Evolutionary conservation across 306 rosid genomes (phyloP).

Genomic region (Vicia villosa): DNA sequence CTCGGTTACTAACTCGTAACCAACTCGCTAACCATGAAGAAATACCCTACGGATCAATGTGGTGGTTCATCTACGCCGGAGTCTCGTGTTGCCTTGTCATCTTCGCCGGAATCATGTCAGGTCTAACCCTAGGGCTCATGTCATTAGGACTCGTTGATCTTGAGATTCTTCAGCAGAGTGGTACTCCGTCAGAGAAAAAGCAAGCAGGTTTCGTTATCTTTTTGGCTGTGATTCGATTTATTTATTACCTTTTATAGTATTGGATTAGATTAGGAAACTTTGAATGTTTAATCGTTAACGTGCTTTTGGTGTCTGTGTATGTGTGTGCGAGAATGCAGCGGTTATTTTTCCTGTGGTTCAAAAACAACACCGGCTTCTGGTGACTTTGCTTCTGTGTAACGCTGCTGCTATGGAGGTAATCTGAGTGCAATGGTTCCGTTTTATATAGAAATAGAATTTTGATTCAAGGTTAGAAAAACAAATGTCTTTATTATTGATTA

Average conservation of each 20-base stretch:
- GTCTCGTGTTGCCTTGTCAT: conserved; percentile 64
- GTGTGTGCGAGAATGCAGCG: conserved; percentile 48
- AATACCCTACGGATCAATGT: conserved; percentile 58
- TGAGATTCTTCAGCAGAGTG: conserved; percentile 93
- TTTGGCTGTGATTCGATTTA: background rate
- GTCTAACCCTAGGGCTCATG: conserved; percentile 94
- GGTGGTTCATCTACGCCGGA: conserved; percentile 82
- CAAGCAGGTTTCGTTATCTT: conserved; percentile 67
- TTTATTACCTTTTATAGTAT: background rate
- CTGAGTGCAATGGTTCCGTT: background rate
- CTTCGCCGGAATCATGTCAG: conserved; percentile 99
- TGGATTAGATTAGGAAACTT: background rate
- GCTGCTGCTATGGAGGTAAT: conserved; percentile 92
- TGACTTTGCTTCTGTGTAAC: conserved; percentile 91
- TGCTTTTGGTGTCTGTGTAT: background rate
- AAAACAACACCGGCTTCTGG: conserved; percentile 95
- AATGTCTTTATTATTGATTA: too few relatives aligned
- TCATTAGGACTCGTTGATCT: conserved; percentile 94
- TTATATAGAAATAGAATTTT: background rate
- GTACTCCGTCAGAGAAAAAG: conserved; percentile 74
- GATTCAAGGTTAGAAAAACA: background rate
- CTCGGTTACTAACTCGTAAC: conserved; percentile 61
- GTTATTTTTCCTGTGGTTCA: conserved; percentile 88
- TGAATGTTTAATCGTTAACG: background rate
- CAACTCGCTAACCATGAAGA: conserved; percentile 41